Base-by-base conservation (phyloP, 2,329 filamentous ascomycete genomes). In the Cadophora luteo-olivacea region DNA sequence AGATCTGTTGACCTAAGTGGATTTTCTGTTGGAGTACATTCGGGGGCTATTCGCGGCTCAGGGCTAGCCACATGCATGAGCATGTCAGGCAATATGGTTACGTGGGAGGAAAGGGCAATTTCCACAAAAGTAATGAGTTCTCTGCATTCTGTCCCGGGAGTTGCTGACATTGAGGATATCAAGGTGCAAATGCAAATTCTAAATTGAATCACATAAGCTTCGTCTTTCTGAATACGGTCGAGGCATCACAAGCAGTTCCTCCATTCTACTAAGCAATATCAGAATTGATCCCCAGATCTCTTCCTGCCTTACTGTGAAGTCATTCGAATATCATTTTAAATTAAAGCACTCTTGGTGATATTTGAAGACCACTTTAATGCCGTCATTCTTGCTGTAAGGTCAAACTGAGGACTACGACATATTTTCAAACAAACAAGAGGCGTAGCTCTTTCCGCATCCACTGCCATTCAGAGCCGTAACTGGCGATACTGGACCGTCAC, bases 161-260 rank as follows among this genome's bases (percentile, higher is more conserved):
- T 62, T 51, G 32, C 63, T 65, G 52, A 65, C 63, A 57, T 45
- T 32, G 22, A 22, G 38, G 33, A 65, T 58, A 48, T 57, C 24
- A 58, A 65, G 63, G 52, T 65, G 36, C 51, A 57, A 64, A 48
- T 58, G 36, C 63, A 24, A 65, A 52, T 25, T 41, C 29, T 32
- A 64, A 54, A 36, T 64, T 41, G 61, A 64, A 38, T 54, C n/a
- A 54, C 82, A 64, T 78, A 82, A 48, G 81, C 81, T 6, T 77
- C 80, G 9, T 81, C 6, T 82, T 45, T 36, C 57, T 60, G 36
- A 60, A 60, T 60, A 41, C n/a, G 22, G 12, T 60, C 24, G 36
- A 29, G 33, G 33, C n/a, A 25, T 25, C 25, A 25, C n/a, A 19
- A 55, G 16, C 22, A 11, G 22, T 12, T 22, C n/a, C 16, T 41